Evolutionary conservation across 1,284 basidiomycete species (phyloP), one percentile per base, ranked within the genome.

Genomic region (Peniophora sp.): DNA sequence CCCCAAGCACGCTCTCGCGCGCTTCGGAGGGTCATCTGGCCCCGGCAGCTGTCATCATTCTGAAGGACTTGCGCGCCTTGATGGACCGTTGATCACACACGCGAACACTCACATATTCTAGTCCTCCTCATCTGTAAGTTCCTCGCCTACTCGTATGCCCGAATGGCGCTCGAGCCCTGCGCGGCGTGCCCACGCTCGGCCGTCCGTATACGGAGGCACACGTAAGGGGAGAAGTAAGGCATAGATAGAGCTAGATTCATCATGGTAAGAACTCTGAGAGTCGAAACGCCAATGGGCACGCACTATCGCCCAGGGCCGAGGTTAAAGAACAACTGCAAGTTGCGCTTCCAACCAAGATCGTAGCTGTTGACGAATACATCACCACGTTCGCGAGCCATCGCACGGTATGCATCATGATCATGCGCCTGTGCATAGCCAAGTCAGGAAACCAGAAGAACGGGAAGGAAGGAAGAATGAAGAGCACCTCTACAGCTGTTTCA

Each of bases 351-450:
- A 72, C 96, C 96, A 5, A 97, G 69, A 63, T 99, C 88, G 63
- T 94, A 98, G 6, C 89, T 93, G 62, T 98, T 98, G 17, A 91
- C 74, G 60, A 97, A 98, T 0, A 70, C 86, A 69, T 92, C 80
- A 36, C 84, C 85, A 35, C 91, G 75, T 14, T 72, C 69, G 55
- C 79, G 78, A 0, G 93, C 92, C 34, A 81, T 68, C 54, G 74
- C 78, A 1, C 79, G 72, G 61, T 97, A 96, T 42, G 87, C 76
- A 9, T 82, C 82, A 62, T 95, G 83, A 62, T 99, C 96, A 58
- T 93, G 90, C 3, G 76, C 76, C 27, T 32, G 27, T 32, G 27
- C 5, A 32, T 12, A 32, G 27, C 27, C 27, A 6, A 12, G 27
- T 32, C 27, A 32, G 27, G 12, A 12, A 12, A 32, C 5, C 12